Base-by-base conservation (phyloP, 2,329 filamentous ascomycete genomes). In the Fusarium xyrophilum region DNA sequence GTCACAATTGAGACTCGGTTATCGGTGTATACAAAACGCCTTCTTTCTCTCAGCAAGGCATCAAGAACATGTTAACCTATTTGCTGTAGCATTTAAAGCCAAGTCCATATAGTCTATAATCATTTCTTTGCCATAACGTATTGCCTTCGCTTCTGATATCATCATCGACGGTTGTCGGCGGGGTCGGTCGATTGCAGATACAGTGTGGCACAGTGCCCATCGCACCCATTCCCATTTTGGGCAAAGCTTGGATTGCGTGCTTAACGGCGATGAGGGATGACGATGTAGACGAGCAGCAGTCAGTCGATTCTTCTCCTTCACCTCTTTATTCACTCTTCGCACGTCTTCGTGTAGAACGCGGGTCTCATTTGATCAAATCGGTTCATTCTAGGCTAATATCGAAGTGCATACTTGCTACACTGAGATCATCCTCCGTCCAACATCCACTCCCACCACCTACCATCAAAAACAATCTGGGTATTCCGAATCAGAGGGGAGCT, bases 191-290 rank as follows among this genome's bases (percentile, higher is more conserved):
- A 54, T 63, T 38, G 47, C 50, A 30, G 47, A 33, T 43, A 56
- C 60, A 62, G 60, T 63, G 33, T 23, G 21, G 14, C 1, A 68
- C 65, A 64, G 65, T 68, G 65, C 17, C 7, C 11, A 0, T 21
- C n/a, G 12, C 46, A 68, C 65, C 0, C 0, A n/a, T 21, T 59
- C 38, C 68, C 51, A 28, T 25, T 65, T 68, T 35, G 39, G 42
- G 68, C 46, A 65, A 63, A 66, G 68, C 51, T 52, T 19, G 32
- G 33, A 70, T 70, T 68, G 68, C 68, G 68, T 70, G 68, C 58
- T 70, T 55, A 33, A 70, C 21, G 12, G 46, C 17, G 27, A 56
- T 33, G 56, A 55, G 48, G 36, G 38, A 39, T 48, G 43, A 60
- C 60, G 47, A 67, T n/a, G 39, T 67, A 38, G 56, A 48, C 47